Evolutionary conservation across 2,329 filamentous ascomycete species (phyloP).

Genomic region (Alternaria solani): DNA sequence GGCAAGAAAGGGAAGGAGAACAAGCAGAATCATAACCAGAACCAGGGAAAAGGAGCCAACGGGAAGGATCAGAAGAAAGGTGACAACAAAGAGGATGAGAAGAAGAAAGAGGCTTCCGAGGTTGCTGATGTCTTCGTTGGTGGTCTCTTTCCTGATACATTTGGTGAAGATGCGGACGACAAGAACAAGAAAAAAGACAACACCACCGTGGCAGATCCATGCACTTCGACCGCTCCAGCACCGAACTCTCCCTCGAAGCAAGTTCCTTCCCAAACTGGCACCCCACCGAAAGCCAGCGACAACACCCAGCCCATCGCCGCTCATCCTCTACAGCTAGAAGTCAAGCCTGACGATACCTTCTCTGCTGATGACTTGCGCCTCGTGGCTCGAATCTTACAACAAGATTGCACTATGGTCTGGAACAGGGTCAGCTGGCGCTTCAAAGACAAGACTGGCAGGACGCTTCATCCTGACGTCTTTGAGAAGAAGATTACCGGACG

Average conservation of each 20-base stretch:
- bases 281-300: constrained; percentile 3
- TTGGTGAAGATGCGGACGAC: neutral
- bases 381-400: constrained; percentile 55
- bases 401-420: constrained; percentile 57
- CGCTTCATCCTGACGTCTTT: constrained; percentile 54
- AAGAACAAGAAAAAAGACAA: neutral
- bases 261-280: neutral
- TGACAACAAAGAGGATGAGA: neutral
- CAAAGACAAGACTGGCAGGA: constrained; percentile 59
- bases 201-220: neutral
- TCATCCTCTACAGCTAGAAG: constrained; percentile 24
- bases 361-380: constrained; percentile 48
- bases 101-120: neutral
- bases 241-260: constrained; percentile 9
- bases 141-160: too few relatives aligned
- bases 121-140: neutral
- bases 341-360: constrained; percentile 41
- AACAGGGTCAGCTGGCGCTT: constrained; percentile 57
- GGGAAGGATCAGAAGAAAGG: constrained; percentile 1
- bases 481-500: constrained; percentile 51
- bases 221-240: neutral
- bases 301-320: neutral
- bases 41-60: constrained; percentile 5
- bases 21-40: constrained; percentile 28
- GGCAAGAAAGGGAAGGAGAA: constrained; percentile 18